Conservation (phyloP, 345 rosid genomes). For the Abelmoschus esculentus region DNA sequence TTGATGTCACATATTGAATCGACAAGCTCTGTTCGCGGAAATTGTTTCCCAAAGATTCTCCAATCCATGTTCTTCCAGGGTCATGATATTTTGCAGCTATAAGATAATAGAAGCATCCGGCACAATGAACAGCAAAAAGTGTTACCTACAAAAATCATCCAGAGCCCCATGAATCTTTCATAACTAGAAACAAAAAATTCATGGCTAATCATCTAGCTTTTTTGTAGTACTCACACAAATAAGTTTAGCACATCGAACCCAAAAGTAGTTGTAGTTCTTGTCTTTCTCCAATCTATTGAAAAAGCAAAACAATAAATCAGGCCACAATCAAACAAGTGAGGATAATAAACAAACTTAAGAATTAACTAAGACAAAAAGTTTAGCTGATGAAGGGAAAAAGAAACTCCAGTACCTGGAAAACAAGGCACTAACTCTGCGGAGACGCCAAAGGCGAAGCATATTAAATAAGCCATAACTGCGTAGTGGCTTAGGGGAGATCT, state of each 20-base stretch:
- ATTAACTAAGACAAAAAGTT: not conserved
- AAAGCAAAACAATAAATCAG: not conserved
- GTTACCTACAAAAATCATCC: conserved; percentile 54
- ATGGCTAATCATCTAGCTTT: not conserved
- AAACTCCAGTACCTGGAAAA: conserved; percentile 57
- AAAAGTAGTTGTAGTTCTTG: conserved; percentile 79
- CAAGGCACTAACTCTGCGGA: conserved; percentile 84
- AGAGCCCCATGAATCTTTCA: not conserved
- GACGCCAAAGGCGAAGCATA: conserved; percentile 99
- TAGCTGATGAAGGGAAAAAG: not conserved
- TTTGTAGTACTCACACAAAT: conserved; percentile 54
- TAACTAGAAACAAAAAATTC: not conserved
- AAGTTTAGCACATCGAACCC: conserved; percentile 93
- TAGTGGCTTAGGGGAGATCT: conserved; percentile 42
- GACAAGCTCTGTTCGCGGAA: conserved; percentile 44
- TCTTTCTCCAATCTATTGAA: conserved; percentile 82
- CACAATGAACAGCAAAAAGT: conserved; percentile 75
- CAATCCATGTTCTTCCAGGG: conserved; percentile 69
- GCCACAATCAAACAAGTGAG: not conserved
- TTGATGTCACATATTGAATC: conserved; percentile 72
- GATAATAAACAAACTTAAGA: not conserved
- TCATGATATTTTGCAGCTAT: conserved; percentile 54
- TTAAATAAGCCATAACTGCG: conserved; percentile 61
- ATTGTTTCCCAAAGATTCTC: conserved; percentile 29
- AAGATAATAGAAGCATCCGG: conserved; percentile 86